Base-by-base conservation (phyloP, 352 stramenopile species). In the Phytophthora kernoviae region DNA sequence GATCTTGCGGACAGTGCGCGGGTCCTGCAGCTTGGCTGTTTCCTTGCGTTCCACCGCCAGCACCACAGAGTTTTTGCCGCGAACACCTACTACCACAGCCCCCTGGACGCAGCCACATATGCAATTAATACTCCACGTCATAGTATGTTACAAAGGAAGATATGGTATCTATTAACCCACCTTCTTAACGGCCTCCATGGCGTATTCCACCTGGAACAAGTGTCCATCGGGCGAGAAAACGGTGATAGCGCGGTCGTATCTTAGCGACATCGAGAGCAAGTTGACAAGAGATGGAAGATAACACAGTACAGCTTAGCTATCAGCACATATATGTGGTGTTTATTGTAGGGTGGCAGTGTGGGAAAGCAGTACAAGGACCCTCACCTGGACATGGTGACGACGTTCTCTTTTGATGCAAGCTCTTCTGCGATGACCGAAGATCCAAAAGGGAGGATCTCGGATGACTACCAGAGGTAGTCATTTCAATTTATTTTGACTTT, bases 191-290 rank as follows among this genome's bases (percentile, higher is more conserved):
- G 98, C 98, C 72, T 99, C 97, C 92, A 99, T 99, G 59, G 98
- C 98, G 84, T 99, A 99, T 87, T 99, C 97, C 9, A 99, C 97
- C 75, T 99, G 96, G 79, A 99, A 99, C 66, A 99, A 86, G 75
- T 99, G 97, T 33, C 98, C 98, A 84, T 99, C 98, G 7, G 98
- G 98, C 69, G 96, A 99, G 82, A 99, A 99, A 30, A 99, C 96
- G 51, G 98, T 99, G 74, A 99, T 99, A 36, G 98, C 97, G 68
- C 97, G 94, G 84, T 99, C 97, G 79, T 99, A 99, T 79, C 96
- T 99, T 49, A 12, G 37, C 22, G 15, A 5, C 6, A 36, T 57
- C 52, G 2, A 14, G 17, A 24, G 8, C 37, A 51, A 6, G 27
- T 33, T 12, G 18, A 4, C 37, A 51, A 6, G 26, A 41, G 4